phyloP scores from a whole-genome alignment of 495 filamentous ascomycete species.

The Trichoderma erinaceum region DNA sequence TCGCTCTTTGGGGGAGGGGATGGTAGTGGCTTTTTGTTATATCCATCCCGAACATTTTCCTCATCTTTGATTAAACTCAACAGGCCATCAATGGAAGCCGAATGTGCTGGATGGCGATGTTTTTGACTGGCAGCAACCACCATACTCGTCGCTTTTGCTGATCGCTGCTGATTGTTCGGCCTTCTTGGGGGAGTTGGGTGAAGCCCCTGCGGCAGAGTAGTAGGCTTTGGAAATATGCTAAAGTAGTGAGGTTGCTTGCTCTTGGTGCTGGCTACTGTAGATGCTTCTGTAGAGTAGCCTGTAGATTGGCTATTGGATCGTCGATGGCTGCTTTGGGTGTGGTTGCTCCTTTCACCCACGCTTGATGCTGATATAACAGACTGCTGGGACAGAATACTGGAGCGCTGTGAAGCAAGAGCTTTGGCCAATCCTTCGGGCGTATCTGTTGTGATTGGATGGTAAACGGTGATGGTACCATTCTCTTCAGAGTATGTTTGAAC shows the following conservation, averaged over 20 bases:
- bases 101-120: neutral
- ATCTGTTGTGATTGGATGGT: constrained; percentile 26
- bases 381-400: constrained; percentile 19
- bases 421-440: neutral
- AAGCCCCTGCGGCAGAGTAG: neutral
- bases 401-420: neutral
- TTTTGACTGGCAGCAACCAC: neutral
- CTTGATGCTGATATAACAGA: constrained; percentile 22
- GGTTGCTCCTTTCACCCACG: neutral
- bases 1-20: neutral
- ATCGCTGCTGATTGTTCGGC: neutral
- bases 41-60: neutral
- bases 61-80: neutral
- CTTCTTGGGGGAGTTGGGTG: neutral
- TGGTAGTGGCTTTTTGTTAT: neutral
- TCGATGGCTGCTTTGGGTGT: neutral
- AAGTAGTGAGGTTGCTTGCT: neutral
- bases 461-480: constrained; percentile 19
- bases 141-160: neutral
- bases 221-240: neutral
- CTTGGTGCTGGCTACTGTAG: neutral
- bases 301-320: constrained; percentile 1
- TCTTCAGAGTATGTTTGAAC: constrained; percentile 17
- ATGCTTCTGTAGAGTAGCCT: constrained; percentile 1
- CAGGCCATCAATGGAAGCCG: neutral